These are phyloP conservation scores for Aspergillus brunneoviolaceus DNA, from an alignment of 2,329 filamentous ascomycete genomes.

Conservation along the genomic window DNA sequence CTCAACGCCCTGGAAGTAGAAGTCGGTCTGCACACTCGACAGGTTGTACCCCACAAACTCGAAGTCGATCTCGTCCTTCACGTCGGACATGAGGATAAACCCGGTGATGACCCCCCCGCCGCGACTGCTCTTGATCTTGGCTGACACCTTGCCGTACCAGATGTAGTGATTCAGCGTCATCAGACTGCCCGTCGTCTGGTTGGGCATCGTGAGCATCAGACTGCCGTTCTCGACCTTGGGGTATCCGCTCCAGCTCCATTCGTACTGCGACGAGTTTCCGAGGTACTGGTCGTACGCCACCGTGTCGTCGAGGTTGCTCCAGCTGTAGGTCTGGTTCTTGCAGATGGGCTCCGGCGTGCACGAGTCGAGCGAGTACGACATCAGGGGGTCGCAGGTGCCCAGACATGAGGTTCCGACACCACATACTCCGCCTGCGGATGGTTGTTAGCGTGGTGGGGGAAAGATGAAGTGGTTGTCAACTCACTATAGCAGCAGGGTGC, in stretches of 20 bases:
- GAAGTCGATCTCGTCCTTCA: constrained; percentile 3
- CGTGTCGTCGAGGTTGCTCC: background rate
- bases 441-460: background rate
- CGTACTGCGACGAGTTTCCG: constrained; percentile 3
- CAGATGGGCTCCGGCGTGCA: constrained; percentile 3
- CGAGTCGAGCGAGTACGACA: constrained; percentile 1
- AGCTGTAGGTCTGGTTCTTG: constrained; percentile 7
- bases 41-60: constrained; percentile 7
- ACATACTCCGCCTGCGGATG: background rate
- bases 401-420: constrained; percentile 6
- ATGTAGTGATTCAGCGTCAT: constrained; percentile 3
- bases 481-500: constrained; percentile 5
- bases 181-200: constrained; percentile 5
- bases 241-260: constrained; percentile 2
- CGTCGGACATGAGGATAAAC: constrained; percentile 4
- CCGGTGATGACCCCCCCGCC: background rate
- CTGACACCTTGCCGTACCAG: constrained; percentile 8
- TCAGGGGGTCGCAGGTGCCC: constrained; percentile 5
- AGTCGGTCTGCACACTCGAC: constrained; percentile 5
- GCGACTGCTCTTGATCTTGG: constrained; percentile 7
- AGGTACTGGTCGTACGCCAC: constrained; percentile 2
- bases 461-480: background rate
- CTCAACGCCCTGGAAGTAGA: constrained; percentile 5
- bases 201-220: constrained; percentile 8
- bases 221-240: constrained; percentile 4